Evolutionary conservation across 192 early-diverging fungal genomes (phyloP).

Genomic region (Backusella psychrophila): DNA sequence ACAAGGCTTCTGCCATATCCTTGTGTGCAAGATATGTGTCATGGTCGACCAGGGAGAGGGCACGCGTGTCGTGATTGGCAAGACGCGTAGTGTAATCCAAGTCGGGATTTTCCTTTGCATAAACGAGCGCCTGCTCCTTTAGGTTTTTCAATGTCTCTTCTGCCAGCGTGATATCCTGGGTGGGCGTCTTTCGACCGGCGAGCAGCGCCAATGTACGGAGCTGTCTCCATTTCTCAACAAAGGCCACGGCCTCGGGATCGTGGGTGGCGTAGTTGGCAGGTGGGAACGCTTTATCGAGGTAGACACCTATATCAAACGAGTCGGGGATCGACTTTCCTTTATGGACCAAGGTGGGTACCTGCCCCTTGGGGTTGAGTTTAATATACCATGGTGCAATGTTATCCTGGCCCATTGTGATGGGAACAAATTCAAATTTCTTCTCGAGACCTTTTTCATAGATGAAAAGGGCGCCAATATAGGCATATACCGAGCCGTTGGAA

Average conservation of each 20-base stretch:
- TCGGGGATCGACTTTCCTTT: background rate
- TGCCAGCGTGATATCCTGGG: background rate
- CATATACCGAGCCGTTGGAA: background rate
- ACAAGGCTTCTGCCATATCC: background rate
- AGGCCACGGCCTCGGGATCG: background rate
- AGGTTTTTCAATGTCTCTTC: background rate
- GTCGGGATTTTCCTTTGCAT: background rate
- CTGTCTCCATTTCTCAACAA: constrained; percentile 10
- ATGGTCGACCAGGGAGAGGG: background rate
- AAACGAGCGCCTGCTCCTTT: background rate
- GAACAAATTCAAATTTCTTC: background rate
- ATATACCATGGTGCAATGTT: constrained; percentile 20
- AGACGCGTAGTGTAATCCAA: background rate
- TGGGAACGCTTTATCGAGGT: background rate
- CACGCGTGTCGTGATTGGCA: background rate
- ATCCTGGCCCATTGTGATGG: background rate
- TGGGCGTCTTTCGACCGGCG: background rate
- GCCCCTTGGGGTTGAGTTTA: constrained; percentile 17
- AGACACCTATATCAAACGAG: background rate
- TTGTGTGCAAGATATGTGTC: background rate
- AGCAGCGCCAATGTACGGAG: background rate
- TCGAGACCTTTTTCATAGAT: background rate
- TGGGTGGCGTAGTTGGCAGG: background rate
- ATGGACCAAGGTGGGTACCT: constrained; percentile 11
- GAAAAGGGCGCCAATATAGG: background rate